Percentiles rank a stretch among this genome's conserved stretches.
These are phyloP conservation scores for Ormosia emarginata DNA, from an alignment of 306 rosid genomes.

Conservation along the genomic window DNA sequence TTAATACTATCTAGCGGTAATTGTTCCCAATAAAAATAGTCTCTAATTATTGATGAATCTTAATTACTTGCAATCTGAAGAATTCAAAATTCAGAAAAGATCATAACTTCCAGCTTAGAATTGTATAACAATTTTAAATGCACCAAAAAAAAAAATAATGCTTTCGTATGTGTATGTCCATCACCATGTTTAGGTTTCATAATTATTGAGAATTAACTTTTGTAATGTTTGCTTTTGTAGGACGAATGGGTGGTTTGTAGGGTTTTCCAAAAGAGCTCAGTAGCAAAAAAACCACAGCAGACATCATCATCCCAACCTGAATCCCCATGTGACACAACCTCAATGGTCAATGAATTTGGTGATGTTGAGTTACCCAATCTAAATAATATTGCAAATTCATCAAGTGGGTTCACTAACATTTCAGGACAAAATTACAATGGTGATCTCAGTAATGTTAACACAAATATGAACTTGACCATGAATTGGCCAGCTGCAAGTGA, in stretches of 20 bases:
- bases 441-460: constrained; percentile 34
- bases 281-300: constrained; percentile 61
- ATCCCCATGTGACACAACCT: constrained; percentile 69
- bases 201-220: neutral
- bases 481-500: constrained; percentile 49
- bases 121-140: too few species aligned
- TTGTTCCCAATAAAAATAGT: too few species aligned
- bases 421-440: constrained; percentile 33
- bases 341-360: constrained; percentile 64
- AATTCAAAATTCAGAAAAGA: too few species aligned
- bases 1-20: too few species aligned
- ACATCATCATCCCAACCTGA: constrained; percentile 54
- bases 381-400: constrained; percentile 40
- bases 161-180: neutral
- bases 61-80: too few species aligned
- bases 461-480: constrained; percentile 45
- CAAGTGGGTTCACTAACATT: constrained; percentile 32
- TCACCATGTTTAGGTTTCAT: neutral
- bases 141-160: too few species aligned
- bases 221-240: constrained; percentile 24
- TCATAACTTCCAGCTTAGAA: too few species aligned
- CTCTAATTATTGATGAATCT: too few species aligned
- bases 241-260: constrained; percentile 97
- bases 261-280: constrained; percentile 69
- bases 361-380: constrained; percentile 63